Conservation (phyloP, 768 basidiomycete species). For the Phlebiopsis gigantea region DNA sequence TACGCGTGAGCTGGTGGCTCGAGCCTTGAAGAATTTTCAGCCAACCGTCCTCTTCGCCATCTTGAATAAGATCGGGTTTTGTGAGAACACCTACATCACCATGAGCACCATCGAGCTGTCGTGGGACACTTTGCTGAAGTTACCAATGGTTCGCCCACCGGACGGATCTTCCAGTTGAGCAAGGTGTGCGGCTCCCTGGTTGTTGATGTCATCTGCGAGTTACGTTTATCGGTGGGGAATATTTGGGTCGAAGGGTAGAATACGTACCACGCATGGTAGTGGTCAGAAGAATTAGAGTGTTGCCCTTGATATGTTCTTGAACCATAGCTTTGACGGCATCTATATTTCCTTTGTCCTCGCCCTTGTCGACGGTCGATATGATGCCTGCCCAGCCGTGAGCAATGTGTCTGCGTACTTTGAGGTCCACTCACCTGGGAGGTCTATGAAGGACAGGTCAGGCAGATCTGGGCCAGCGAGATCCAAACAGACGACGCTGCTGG, state of each 20-base stretch:
- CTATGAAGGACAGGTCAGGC: conserved; percentile 27
- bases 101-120: not conserved
- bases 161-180: conserved; percentile 52
- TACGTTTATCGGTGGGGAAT: too few relatives aligned
- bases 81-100: conserved; percentile 11
- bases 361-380: conserved; percentile 45
- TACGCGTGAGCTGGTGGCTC: conserved; percentile 22
- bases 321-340: conserved; percentile 53
- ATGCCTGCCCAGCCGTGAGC: conserved; percentile 34
- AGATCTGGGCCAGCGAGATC: conserved; percentile 23
- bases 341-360: conserved; percentile 32
- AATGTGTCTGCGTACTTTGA: not conserved
- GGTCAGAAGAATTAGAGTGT: conserved; percentile 51
- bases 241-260: not conserved
- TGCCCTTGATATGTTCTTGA: conserved; percentile 49
- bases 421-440: conserved; percentile 25
- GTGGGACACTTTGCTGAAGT: not conserved
- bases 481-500: conserved; percentile 22
- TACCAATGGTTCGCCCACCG: conserved; percentile 68
- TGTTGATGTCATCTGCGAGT: conserved; percentile 64
- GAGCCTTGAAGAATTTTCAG: conserved; percentile 43
- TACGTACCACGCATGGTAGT: conserved; percentile 61
- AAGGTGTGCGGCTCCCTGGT: conserved; percentile 65
- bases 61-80: conserved; percentile 11
- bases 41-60: conserved; percentile 12